A percentile compares a stretch with the other conserved stretches of the same genome.
phyloP scores from a whole-genome alignment of 768 basidiomycete species.

The Neoboletus subvelutipes region DNA sequence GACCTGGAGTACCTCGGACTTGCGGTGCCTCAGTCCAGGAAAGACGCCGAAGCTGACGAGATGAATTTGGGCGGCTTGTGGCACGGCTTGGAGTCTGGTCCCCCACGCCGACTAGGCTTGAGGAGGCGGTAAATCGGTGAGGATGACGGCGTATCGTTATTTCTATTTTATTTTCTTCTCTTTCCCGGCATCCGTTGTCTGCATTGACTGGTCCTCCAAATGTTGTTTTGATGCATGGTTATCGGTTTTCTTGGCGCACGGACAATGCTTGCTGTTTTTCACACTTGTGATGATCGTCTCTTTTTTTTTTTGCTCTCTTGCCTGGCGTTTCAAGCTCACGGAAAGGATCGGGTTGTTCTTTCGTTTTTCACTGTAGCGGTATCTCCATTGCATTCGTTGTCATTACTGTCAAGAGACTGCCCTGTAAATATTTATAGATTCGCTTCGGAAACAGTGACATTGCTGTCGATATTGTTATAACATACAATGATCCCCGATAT shows the following conservation, averaged over 20 bases:
- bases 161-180: not conserved
- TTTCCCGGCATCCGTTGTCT: not conserved
- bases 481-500: no score
- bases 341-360: not conserved
- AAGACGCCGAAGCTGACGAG: constrained; percentile 23
- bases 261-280: constrained; percentile 6
- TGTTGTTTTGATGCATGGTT: constrained; percentile 1
- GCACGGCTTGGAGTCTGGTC: constrained; percentile 5
- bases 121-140: constrained; percentile 9
- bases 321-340: not conserved
- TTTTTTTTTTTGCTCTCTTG: not conserved
- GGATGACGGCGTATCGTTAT: not conserved
- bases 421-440: no score
- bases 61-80: constrained; percentile 25
- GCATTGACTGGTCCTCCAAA: not conserved
- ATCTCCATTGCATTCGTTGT: not conserved
- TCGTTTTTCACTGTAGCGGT: not conserved
- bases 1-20: constrained; percentile 24
- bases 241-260: constrained; percentile 5
- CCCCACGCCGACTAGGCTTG: constrained; percentile 10
- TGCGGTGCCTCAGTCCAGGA: not conserved
- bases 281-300: not conserved
- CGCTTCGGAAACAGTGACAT: not conserved
- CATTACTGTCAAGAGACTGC: no score
- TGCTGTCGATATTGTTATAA: not conserved